phyloP scores from a whole-genome alignment of 106 monocot species.

The Apostasia shenzhenica region DNA sequence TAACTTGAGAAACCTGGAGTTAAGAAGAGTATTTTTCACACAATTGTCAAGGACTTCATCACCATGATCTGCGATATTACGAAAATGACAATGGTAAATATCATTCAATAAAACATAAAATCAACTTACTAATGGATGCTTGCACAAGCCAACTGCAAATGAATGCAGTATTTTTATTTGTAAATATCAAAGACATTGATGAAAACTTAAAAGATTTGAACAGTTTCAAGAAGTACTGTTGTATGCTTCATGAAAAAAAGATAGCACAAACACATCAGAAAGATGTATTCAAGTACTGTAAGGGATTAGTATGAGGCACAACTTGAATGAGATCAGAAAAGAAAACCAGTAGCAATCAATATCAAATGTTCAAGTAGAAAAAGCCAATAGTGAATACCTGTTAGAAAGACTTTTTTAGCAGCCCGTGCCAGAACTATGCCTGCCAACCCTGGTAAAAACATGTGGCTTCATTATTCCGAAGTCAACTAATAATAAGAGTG shows the following conservation, averaged over 20 bases:
- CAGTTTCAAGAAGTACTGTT: too few species aligned
- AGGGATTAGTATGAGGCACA: too few species aligned
- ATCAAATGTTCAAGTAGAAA: too few species aligned
- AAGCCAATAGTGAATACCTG: constrained; percentile 38
- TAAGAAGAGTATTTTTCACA: constrained; percentile 40
- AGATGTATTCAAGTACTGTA: too few species aligned
- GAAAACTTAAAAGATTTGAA: too few species aligned
- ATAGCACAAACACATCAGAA: too few species aligned
- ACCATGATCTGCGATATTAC: constrained; percentile 48
- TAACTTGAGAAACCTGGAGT: constrained; percentile 38
- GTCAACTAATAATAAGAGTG: neutral
- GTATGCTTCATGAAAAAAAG: too few species aligned
- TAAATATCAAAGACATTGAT: neutral
- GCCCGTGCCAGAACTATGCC: constrained; percentile 58
- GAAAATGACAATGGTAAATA: neutral
- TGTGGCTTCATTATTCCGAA: neutral
- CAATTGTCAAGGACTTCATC: constrained; percentile 68
- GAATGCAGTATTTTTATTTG: neutral
- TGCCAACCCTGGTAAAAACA: constrained; percentile 57
- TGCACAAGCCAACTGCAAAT: neutral
- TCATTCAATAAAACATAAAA: neutral
- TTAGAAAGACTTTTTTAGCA: constrained; percentile 62
- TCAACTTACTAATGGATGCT: too few species aligned
- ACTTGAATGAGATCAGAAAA: too few species aligned
- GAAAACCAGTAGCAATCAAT: too few species aligned